A percentile compares a stretch with the other conserved stretches of the same genome.
Evolutionary conservation across 495 filamentous ascomycete genomes (phyloP).

Genomic region (Terfezia boudieri): DNA sequence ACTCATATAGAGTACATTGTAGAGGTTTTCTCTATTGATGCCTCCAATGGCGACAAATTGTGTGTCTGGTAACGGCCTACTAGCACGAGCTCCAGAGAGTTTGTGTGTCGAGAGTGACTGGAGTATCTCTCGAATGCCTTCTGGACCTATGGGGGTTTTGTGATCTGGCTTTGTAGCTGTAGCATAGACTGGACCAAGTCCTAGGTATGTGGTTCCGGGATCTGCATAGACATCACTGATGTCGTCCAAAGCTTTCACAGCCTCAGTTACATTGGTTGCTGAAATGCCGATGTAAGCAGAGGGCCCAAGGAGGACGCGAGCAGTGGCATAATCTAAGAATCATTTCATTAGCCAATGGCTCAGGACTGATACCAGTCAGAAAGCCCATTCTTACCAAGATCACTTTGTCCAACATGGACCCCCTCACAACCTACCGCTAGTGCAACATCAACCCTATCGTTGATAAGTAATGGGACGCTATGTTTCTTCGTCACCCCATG

Average conservation of each 20-base stretch:
- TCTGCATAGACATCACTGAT: not conserved
- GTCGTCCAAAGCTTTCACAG: conserved; percentile 3
- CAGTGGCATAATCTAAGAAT: not conserved
- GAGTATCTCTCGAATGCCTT: conserved; percentile 2
- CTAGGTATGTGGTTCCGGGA: conserved; percentile 46
- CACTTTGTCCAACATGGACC: conserved; percentile 86
- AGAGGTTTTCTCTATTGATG: not conserved
- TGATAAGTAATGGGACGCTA: conserved; percentile 53
- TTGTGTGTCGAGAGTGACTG: not conserved
- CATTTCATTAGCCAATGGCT: not conserved
- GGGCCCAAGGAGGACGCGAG: conserved; percentile 28
- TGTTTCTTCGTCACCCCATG: not conserved
- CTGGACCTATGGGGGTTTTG: conserved; percentile 5
- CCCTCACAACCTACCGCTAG: conserved; percentile 70
- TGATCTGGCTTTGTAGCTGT: conserved; percentile 37
- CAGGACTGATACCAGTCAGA: conserved; percentile 21
- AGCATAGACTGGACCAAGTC: conserved; percentile 68
- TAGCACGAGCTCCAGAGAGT: not conserved
- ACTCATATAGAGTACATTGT: not conserved
- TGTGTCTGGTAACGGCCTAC: not conserved
- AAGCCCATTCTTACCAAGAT: conserved; percentile 47
- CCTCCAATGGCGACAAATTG: not conserved
- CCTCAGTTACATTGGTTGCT: not conserved
- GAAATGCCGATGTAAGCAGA: conserved; percentile 13
- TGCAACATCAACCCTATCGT: conserved; percentile 87